Evolutionary conservation across 2,329 filamentous ascomycete genomes (phyloP), one percentile per base, ranked within the genome.

Genomic region (Dissoconium aciculare): DNA sequence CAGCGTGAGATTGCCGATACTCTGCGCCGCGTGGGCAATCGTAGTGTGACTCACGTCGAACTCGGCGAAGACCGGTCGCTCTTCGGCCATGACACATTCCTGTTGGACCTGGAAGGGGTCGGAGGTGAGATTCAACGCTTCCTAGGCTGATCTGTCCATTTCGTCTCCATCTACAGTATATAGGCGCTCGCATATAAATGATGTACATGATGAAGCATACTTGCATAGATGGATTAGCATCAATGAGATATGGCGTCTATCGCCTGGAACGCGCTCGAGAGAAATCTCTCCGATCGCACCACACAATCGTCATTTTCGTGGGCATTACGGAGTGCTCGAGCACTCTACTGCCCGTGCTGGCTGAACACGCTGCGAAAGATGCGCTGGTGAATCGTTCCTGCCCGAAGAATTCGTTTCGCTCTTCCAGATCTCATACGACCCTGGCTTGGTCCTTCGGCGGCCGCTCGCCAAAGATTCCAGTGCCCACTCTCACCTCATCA

Each of bases 51-150:
- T 26, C 84, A 98, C 55, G 70, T 89, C 10, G 89, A 98, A 60
- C 62, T 98, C 29, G 89, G 85, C 17, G 83, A 95, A 59, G 84
- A 95, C 58, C 72, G 89, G 56, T 93, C 84, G 47, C 59, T 92
- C 46, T 98, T 98, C 53, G 89, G 89, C 0, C 89, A 98, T 50
- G 89, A 98, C 52, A 95, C 87, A 0, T 98, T 98, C 53, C 57
- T 98, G 49, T 60, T 98, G 26, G 89, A 98, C 57, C 58, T 95
- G 34, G 75, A 93, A 59, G 79, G 93, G 45, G 82, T 98, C 29
- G 89, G 89, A 3, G 84, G 83, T 0, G 80, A 75, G 29, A 61
- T 98, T 27, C 74, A 73, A 46, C 69, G 69, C 44, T 98, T 98
- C 54, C 55, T 98, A 44, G 69, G 67, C 1, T 87, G 46, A 58